Evolutionary conservation across 2,329 filamentous ascomycete species (phyloP).

Genomic region (Neodidymelliopsis sp.): DNA sequence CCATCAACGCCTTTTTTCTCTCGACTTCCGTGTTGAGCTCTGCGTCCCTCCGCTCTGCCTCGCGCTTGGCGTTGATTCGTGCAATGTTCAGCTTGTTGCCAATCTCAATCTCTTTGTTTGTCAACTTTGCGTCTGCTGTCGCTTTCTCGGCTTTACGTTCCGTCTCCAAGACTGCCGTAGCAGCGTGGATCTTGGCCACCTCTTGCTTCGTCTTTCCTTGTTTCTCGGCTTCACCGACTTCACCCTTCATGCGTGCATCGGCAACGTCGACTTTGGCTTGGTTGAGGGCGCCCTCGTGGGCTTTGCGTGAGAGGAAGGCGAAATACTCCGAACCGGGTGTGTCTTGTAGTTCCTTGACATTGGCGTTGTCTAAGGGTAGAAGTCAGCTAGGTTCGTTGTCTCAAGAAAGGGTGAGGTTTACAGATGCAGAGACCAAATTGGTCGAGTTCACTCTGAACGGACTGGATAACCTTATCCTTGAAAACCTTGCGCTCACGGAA

Average conservation of each 20-base stretch:
- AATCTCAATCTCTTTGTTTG: slow-evolving; percentile 75
- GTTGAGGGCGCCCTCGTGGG: slow-evolving; percentile 84
- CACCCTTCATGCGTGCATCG: slow-evolving; percentile 67
- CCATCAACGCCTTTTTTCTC: slow-evolving; percentile 77
- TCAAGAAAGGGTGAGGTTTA: slow-evolving; percentile 56
- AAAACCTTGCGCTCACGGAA: slow-evolving; percentile 80
- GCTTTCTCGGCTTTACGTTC: slow-evolving; percentile 84
- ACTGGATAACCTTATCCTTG: slow-evolving; percentile 69
- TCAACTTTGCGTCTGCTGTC: slow-evolving; percentile 76
- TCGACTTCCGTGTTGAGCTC: slow-evolving; percentile 82
- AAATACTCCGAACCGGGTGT: slow-evolving; percentile 85
- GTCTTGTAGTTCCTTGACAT: slow-evolving; percentile 87
- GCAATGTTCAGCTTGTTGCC: slow-evolving; percentile 78
- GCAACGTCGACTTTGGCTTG: slow-evolving; percentile 73
- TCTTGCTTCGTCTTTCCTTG: slow-evolving; percentile 83
- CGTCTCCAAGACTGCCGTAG: slow-evolving; percentile 84
- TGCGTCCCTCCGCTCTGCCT: slow-evolving; percentile 78
- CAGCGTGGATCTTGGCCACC: slow-evolving; percentile 86
- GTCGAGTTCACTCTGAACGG: slow-evolving; percentile 79
- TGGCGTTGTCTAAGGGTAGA: slow-evolving; percentile 65
- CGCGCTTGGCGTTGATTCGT: slow-evolving; percentile 74
- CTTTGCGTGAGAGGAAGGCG: slow-evolving; percentile 79
- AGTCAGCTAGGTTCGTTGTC: slow-evolving; percentile 33
- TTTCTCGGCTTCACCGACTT: slow-evolving; percentile 79
- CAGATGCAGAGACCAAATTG: slow-evolving; percentile 83